Conservation (phyloP, 2,329 filamentous ascomycete genomes). For the Chrysosphaeria jannelii region DNA sequence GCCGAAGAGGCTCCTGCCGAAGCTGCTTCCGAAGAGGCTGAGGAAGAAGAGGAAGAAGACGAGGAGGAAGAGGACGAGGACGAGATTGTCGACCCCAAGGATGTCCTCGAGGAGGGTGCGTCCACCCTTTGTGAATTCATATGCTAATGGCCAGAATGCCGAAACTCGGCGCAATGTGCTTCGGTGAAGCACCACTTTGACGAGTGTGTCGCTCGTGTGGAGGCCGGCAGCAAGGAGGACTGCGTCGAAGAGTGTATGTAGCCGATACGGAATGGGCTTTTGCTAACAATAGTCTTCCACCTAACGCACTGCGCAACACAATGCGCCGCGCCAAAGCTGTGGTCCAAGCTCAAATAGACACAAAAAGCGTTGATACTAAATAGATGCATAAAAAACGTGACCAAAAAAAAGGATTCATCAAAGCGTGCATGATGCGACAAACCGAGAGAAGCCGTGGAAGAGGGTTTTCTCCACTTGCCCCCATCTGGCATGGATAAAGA, state of each 20-base stretch:
- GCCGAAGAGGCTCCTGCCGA: constrained; percentile 19
- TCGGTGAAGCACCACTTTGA: constrained; percentile 93
- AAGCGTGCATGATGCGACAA: no score
- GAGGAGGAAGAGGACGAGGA: constrained; percentile 47
- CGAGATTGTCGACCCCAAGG: constrained; percentile 61
- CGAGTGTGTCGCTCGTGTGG: constrained; percentile 87
- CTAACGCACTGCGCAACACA: constrained; percentile 79
- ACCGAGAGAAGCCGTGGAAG: no score
- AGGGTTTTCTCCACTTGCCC: no score
- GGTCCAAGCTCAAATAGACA: constrained; percentile 58
- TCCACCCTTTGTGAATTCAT: constrained; percentile 1
- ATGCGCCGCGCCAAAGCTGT: constrained; percentile 92
- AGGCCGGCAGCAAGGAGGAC: constrained; percentile 62
- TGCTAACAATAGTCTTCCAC: constrained; percentile 52
- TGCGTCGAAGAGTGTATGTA: constrained; percentile 94
- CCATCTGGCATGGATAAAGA: no score
- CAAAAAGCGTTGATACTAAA: no score
- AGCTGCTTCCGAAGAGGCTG: constrained; percentile 7
- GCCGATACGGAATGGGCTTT: no score
- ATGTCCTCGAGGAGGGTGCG: constrained; percentile 63
- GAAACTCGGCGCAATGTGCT: constrained; percentile 56
- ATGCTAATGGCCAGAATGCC: constrained; percentile 40
- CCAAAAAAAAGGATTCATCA: no score
- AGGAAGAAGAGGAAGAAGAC: constrained; percentile 23
- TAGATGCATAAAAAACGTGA: no score